These are phyloP conservation scores for Bassia scoparia DNA, from an alignment of 148 eudicot genomes.

Conservation along the genomic window DNA sequence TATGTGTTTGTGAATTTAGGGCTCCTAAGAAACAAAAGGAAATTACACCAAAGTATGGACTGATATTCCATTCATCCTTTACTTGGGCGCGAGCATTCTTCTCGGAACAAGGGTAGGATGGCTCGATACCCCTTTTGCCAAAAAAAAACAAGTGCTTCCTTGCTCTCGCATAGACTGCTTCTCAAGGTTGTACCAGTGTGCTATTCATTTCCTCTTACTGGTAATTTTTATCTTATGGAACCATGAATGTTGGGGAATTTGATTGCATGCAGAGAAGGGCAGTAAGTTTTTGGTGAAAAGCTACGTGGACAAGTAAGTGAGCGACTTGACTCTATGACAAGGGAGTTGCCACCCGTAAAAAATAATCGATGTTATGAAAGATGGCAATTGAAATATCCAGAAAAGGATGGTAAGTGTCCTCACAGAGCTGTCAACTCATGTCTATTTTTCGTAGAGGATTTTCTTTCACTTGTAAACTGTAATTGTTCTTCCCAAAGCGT, in stretches of 20 bases:
- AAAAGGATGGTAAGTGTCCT: conserved; percentile 38
- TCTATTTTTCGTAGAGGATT: neutral
- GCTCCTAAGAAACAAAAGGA: conserved; percentile 89
- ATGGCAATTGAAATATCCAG: conserved; percentile 64
- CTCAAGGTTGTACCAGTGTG: conserved; percentile 46
- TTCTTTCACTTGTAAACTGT: neutral
- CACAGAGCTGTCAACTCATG: neutral
- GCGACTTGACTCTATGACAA: conserved; percentile 92
- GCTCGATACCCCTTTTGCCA: conserved; percentile 99
- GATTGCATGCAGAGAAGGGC: conserved; percentile 47
- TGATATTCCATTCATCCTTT: conserved; percentile 96
- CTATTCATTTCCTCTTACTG: neutral
- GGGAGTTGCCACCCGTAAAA: conserved; percentile 97
- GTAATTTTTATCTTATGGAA: neutral
- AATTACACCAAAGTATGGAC: conserved; percentile 96
- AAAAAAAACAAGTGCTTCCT: conserved; percentile 98
- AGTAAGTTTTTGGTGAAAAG: conserved; percentile 81
- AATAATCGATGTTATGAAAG: conserved; percentile 91
- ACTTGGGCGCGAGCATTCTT: conserved; percentile 98
- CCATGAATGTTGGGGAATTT: conserved; percentile 1
- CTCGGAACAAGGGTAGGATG: conserved; percentile 92
- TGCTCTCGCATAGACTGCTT: conserved; percentile 97
- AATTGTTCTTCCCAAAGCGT: neutral
- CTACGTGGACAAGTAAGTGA: conserved; percentile 95
- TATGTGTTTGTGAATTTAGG: conserved; percentile 36